Percentiles rank a stretch among this genome's conserved stretches.
Evolutionary conservation across 345 rosid genomes (phyloP).

Genomic region (Sisymbrium altissimum): DNA sequence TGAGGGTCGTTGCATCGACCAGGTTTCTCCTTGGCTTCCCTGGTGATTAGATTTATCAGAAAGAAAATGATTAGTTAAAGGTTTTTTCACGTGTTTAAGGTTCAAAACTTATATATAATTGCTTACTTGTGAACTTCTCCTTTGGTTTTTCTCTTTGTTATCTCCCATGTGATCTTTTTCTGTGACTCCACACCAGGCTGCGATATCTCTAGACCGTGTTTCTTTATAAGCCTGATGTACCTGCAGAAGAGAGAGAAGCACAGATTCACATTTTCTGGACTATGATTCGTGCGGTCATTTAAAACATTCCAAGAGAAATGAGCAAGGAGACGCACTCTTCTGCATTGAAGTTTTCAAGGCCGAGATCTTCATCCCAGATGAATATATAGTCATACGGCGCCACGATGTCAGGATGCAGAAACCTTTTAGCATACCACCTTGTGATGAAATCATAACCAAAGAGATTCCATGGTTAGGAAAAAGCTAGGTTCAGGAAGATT

Average conservation of each 20-base stretch:
- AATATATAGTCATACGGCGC: constrained; percentile 92
- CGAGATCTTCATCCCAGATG: constrained; percentile 97
- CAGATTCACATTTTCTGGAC: background rate
- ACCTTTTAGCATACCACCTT: constrained; percentile 99
- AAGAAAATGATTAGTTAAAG: background rate
- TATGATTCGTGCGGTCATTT: background rate
- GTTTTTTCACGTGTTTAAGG: background rate
- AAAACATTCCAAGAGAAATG: background rate
- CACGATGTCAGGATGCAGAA: constrained; percentile 93
- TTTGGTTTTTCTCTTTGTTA: constrained; percentile 78
- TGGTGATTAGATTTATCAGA: constrained; percentile 30
- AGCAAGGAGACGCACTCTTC: constrained; percentile 64
- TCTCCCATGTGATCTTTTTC: constrained; percentile 85
- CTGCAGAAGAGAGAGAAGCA: constrained; percentile 37
- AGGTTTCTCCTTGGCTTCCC: constrained; percentile 73
- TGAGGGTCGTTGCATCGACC: constrained; percentile 77
- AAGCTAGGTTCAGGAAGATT: background rate
- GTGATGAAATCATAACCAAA: background rate
- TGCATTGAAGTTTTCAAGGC: constrained; percentile 81
- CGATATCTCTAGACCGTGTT: constrained; percentile 89
- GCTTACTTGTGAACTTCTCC: constrained; percentile 95
- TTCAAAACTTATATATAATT: background rate
- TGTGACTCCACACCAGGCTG: constrained; percentile 90
- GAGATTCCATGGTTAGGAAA: background rate
- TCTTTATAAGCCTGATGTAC: constrained; percentile 76